Evolutionary conservation across 2,329 filamentous ascomycete genomes (phyloP).

Genomic region (Ophiostoma montium): DNA sequence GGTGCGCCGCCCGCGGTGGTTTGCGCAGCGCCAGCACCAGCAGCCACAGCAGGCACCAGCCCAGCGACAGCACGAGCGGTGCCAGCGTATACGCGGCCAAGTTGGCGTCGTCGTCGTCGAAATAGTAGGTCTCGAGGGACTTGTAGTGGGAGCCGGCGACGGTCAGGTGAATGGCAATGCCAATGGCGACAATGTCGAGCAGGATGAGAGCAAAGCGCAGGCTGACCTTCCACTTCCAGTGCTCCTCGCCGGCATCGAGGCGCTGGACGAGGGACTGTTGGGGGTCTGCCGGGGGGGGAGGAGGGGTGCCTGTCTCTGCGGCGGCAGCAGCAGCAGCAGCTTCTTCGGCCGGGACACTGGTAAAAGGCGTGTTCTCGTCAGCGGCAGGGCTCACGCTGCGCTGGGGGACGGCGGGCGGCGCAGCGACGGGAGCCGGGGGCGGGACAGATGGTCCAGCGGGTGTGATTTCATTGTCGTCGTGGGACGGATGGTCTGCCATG

Average conservation of each 20-base stretch:
- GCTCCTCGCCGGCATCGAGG: conserved; percentile 5
- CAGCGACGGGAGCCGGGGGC: too few relatives aligned
- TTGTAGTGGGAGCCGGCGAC: background rate
- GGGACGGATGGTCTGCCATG: too few relatives aligned
- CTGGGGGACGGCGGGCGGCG: background rate
- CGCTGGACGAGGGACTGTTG: conserved; percentile 4
- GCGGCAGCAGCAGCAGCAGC: too few relatives aligned
- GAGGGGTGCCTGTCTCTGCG: too few relatives aligned
- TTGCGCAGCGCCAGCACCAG: conserved; percentile 4
- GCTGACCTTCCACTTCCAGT: conserved; percentile 7
- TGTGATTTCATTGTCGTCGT: too few relatives aligned
- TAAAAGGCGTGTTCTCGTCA: background rate
- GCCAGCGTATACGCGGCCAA: conserved; percentile 1
- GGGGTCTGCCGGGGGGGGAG: background rate
- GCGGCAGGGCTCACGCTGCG: background rate
- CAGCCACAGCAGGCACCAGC: conserved; percentile 6
- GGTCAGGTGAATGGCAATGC: background rate
- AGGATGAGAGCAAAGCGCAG: conserved; percentile 5
- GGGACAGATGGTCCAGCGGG: too few relatives aligned
- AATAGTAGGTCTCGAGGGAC: background rate
- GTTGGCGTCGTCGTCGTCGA: background rate
- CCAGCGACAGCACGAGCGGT: background rate
- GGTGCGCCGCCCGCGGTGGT: conserved; percentile 7
- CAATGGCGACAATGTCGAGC: conserved; percentile 7
- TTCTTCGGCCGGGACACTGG: background rate